A percentile compares a stretch with the other conserved stretches of the same genome.
phyloP scores from a whole-genome alignment of 352 stramenopile species.

The Phytophthora pisi region DNA sequence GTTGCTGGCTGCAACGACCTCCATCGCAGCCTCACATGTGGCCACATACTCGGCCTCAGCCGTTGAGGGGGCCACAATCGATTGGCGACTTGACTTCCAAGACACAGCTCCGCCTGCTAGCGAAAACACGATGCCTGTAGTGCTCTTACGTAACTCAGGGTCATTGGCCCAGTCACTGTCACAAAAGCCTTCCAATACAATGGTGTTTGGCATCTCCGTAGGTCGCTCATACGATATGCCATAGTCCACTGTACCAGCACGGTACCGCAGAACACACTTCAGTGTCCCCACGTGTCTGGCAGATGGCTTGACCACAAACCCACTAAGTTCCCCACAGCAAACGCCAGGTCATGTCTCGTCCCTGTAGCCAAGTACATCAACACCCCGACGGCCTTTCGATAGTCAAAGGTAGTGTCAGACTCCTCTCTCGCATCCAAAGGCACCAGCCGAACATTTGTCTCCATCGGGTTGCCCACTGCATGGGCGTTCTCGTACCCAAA shows the following conservation, averaged over 20 bases:
- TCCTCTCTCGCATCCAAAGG: too few relatives aligned
- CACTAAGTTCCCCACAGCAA: not conserved
- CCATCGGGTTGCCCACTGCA: too few relatives aligned
- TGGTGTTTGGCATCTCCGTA: too few relatives aligned
- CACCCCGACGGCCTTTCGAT: too few relatives aligned
- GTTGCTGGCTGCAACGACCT: slow-evolving; percentile 1
- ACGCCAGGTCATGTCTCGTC: not conserved
- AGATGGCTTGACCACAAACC: not conserved
- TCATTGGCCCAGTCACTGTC: not conserved
- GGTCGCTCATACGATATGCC: too few relatives aligned
- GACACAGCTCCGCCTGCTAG: not conserved
- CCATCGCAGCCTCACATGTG: slow-evolving; percentile 8
- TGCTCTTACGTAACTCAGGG: not conserved
- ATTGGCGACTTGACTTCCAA: slow-evolving; percentile 5
- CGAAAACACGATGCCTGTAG: slow-evolving; percentile 2
- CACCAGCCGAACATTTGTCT: too few relatives aligned
- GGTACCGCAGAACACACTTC: slow-evolving; percentile 4
- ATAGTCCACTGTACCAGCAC: not conserved
- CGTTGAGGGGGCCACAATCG: not conserved
- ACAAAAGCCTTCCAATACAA: too few relatives aligned
- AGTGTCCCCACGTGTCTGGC: slow-evolving; percentile 2
- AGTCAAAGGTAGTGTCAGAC: too few relatives aligned
- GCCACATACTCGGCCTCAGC: not conserved
- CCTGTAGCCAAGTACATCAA: too few relatives aligned
- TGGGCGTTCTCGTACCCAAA: too few relatives aligned